Base-by-base conservation (phyloP, 2,329 filamentous ascomycete species). In the Hypoxylon sp. region DNA sequence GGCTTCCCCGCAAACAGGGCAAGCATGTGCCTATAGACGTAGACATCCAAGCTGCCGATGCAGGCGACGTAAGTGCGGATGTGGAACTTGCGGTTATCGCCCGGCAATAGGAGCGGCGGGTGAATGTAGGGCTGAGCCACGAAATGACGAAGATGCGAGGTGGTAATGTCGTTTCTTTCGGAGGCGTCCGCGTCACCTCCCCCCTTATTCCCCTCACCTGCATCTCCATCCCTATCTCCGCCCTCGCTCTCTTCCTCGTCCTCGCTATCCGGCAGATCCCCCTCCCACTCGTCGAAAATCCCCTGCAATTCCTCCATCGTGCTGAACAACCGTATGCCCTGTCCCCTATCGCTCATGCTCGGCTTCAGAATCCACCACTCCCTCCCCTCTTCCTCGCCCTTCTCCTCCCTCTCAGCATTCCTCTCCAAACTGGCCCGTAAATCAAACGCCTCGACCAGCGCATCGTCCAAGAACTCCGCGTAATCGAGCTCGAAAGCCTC, bases 301-400 rank as follows among this genome's bases (percentile, higher is more conserved):
- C 78, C 85, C 67, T 91, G 91, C n/a, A 99, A 82, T 76, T 97
- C 90, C 61, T 91, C 89, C 83, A 96, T 92, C 2, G 89, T 93
- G 74, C 89, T 92, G 79, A 99, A 99, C 0, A 99, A 83, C 41
- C 93, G 84, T 63, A 99, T 98, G 0, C 96, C 96, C 78, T 98
- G 94, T 0, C 95, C 96, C 23, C 95, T 88, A 77, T 99, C 96
- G 79, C 93, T 97, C 96, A 99, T 98, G 7, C 95, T 92, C 0
- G 96, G 95, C 81, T 99, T 99, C 65, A 99, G 80, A 72, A 99
- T 98, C 96, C 96, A 99, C 95, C 95, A 99, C 77, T 97, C 81
- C 30, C 80, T 72, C 62, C 65, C 70, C 38, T 67, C 60, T 2
- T 97, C 81, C 28, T 80, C 72, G 61, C 65, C 70, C 45, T 69